Percentiles rank a stretch among this genome's conserved stretches.
Conservation (phyloP, 805 yeast genomes). For the Nematodospora valgi region DNA sequence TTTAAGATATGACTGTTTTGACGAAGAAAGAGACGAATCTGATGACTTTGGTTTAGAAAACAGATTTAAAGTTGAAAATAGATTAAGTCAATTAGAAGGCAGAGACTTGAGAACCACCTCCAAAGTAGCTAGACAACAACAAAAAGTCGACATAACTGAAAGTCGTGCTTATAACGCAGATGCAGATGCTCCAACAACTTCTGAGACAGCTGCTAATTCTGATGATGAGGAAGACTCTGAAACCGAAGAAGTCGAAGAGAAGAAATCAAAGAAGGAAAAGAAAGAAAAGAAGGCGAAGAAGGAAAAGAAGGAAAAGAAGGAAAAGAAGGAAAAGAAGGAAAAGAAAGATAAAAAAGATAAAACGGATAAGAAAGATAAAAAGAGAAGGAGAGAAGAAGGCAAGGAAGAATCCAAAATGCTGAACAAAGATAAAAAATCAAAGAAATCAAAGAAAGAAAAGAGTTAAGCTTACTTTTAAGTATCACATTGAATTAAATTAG, state of each 20-base stretch:
- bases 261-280: conserved; percentile 27
- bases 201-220: conserved; percentile 26
- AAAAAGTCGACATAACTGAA: conserved; percentile 82
- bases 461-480: not conserved
- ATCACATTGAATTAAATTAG: too few relatives aligned
- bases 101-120: conserved; percentile 91
- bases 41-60: conserved; percentile 91
- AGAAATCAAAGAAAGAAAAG: conserved; percentile 13
- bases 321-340: conserved; percentile 20
- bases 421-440: conserved; percentile 27
- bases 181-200: conserved; percentile 74
- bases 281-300: conserved; percentile 19
- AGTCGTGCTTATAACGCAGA: conserved; percentile 90
- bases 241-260: conserved; percentile 26
- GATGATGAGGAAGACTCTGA: conserved; percentile 24
- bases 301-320: conserved; percentile 25
- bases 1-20: conserved; percentile 91
- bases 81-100: conserved; percentile 94
- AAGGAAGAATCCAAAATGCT: not conserved
- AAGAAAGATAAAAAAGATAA: conserved; percentile 19
- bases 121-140: conserved; percentile 74
- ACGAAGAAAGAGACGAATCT: conserved; percentile 95
- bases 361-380: conserved; percentile 29
- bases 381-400: conserved; percentile 28
- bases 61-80: conserved; percentile 89